Conservation (phyloP, 2,329 filamentous ascomycete genomes). For the Plenodomus lindquistii region DNA sequence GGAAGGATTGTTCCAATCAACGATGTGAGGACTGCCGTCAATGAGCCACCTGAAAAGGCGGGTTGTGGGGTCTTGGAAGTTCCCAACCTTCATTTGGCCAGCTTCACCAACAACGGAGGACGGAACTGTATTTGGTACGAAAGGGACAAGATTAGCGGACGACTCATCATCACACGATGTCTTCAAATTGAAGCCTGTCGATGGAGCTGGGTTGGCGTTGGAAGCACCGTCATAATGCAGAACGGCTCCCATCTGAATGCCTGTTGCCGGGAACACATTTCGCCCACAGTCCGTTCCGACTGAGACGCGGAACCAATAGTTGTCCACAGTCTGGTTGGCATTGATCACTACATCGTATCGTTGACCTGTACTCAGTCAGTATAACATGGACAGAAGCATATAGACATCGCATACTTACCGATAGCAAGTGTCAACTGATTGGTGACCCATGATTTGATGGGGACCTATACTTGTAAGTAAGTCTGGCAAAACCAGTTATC, state of each 20-base stretch:
- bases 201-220: slow-evolving; percentile 41
- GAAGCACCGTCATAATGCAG: slow-evolving; percentile 45
- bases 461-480: slow-evolving; percentile 27
- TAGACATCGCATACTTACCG: slow-evolving; percentile 12
- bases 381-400: not conserved
- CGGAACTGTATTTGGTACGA: slow-evolving; percentile 48
- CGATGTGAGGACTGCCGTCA: slow-evolving; percentile 44
- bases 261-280: slow-evolving; percentile 32
- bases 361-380: slow-evolving; percentile 37
- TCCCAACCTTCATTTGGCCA: slow-evolving; percentile 31
- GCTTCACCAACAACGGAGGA: slow-evolving; percentile 31
- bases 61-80: slow-evolving; percentile 34
- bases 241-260: slow-evolving; percentile 43
- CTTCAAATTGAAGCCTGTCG: slow-evolving; percentile 34
- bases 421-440: slow-evolving; percentile 41
- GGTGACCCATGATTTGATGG: slow-evolving; percentile 46
- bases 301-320: slow-evolving; percentile 53
- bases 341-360: slow-evolving; percentile 54
- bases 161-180: slow-evolving; percentile 46
- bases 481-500: not conserved
- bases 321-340: slow-evolving; percentile 49
- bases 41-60: slow-evolving; percentile 51
- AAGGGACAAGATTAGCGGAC: slow-evolving; percentile 40
- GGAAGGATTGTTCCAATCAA: slow-evolving; percentile 50
- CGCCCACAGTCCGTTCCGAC: slow-evolving; percentile 38